These are phyloP conservation scores for Tulasnella sp. DNA, from an alignment of 768 basidiomycete genomes.

Conservation along the genomic window DNA sequence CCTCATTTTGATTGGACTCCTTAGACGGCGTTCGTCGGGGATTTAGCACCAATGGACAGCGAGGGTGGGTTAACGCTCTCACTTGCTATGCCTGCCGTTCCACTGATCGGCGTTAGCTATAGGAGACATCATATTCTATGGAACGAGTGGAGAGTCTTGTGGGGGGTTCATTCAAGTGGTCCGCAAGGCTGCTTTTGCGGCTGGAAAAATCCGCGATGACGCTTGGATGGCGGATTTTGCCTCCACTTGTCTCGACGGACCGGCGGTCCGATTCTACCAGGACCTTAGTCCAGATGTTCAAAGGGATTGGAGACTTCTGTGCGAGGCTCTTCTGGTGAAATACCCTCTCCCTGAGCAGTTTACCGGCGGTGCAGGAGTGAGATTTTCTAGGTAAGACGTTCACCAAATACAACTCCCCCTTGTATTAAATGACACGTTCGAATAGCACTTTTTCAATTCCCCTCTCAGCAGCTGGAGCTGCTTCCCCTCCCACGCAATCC, in stretches of 20 bases:
- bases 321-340: neutral
- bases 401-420: too few species aligned
- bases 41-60: too few species aligned
- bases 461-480: neutral
- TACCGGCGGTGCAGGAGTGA: too few species aligned
- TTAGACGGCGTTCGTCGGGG: too few species aligned
- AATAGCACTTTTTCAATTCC: neutral
- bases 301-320: neutral
- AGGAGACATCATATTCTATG: neutral
- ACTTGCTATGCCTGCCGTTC: too few species aligned
- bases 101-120: neutral
- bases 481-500: neutral
- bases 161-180: neutral
- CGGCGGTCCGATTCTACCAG: neutral
- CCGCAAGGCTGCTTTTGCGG: neutral
- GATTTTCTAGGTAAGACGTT: too few species aligned
- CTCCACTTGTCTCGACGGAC: neutral
- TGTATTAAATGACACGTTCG: too few species aligned
- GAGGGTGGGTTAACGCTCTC: too few species aligned
- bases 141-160: neutral
- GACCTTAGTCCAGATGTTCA: neutral
- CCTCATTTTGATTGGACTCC: too few species aligned
- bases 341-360: neutral
- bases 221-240: slow-evolving; percentile 18
- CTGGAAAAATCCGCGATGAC: neutral